These are phyloP conservation scores for Trypanosoma scelopori DNA, from an alignment of 208 protist genomes.

Conservation along the genomic window DNA sequence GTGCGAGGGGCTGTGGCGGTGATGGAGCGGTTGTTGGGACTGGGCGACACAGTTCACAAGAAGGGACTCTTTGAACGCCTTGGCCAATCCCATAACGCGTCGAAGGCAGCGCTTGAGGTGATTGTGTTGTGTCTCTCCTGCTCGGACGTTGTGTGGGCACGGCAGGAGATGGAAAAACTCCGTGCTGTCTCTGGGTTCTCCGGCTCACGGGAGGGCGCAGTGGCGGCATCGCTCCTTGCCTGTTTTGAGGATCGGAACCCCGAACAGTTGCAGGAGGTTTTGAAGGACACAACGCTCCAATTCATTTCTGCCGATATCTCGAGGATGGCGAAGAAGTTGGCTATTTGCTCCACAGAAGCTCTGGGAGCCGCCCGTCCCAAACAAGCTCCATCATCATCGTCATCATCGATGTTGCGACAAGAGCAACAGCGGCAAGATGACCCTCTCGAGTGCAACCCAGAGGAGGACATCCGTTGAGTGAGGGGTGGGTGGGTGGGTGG, in stretches of 20 bases:
- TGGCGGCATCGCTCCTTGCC: conserved; percentile 40
- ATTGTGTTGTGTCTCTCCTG: conserved; percentile 39
- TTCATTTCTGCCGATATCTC: conserved; percentile 72
- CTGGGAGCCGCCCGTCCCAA: not conserved
- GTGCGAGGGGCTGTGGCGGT: conserved; percentile 21
- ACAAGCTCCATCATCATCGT: too few relatives aligned
- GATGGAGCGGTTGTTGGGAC: conserved; percentile 22
- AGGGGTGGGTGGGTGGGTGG: too few relatives aligned
- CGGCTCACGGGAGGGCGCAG: conserved; percentile 52
- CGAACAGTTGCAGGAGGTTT: conserved; percentile 47
- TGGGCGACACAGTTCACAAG: conserved; percentile 31
- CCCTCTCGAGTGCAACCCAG: conserved; percentile 20
- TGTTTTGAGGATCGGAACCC: conserved; percentile 66
- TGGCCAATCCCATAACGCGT: conserved; percentile 64
- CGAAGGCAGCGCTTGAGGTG: conserved; percentile 78
- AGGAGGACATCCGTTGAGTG: conserved; percentile 23
- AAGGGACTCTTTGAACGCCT: conserved; percentile 69
- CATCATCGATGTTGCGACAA: not conserved
- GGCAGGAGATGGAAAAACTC: conserved; percentile 56
- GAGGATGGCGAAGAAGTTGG: conserved; percentile 64
- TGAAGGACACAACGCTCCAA: conserved; percentile 55
- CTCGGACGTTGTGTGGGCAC: conserved; percentile 62
- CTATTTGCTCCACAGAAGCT: conserved; percentile 26
- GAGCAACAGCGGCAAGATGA: conserved; percentile 11
- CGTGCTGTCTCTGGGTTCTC: conserved; percentile 58